Evolutionary conservation across 352 stramenopile genomes (phyloP), one percentile per base, ranked within the genome.

Genomic region (Globisporangium spinosum): DNA sequence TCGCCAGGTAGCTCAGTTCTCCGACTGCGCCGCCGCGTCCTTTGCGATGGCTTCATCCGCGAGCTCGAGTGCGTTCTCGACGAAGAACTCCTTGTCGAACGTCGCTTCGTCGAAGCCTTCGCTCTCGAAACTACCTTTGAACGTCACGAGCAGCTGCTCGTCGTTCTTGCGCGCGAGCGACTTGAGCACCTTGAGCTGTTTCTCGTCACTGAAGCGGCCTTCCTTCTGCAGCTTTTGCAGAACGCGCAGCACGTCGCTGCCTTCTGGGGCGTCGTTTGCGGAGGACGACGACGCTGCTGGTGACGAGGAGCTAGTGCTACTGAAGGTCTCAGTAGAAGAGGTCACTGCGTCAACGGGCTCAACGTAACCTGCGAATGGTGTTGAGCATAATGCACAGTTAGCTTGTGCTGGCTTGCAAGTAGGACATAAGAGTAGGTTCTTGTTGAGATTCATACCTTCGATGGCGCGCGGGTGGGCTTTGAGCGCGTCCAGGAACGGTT

Each of bases 131-230:
- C 86, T 94, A 49, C 82, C 88, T 49, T 83, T 85, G 76, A 83
- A 96, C 34, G 87, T 92, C 38, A 87, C 85, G 23, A 94, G 79
- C 63, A 96, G 64, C 65, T 92, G 75, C 20, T 78, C 70, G 67
- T 96, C 80, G 68, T 89, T 91, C 72, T 94, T 96, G 57, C 88
- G 85, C 56, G 88, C 88, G 20, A 94, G 78, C 53, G 86, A 94
- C 70, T 94, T 96, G 56, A 96, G 79, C 68, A 83, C 68, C 64
- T 96, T 96, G 43, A 92, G 76, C 22, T 78, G 67, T 59, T 77
- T 78, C 43, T 92, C 88, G 57, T 90, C 74, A 56, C 72, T 64
- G 58, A 96, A 89, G 35, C 73, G 75, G 5, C 88, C 86, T 58
- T 94, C 88, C 63, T 96, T 94, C 40, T 96, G 78, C 66, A 96